phyloP scores from a whole-genome alignment of 2,329 filamentous ascomycete genomes.

The Venturia carpophila region DNA sequence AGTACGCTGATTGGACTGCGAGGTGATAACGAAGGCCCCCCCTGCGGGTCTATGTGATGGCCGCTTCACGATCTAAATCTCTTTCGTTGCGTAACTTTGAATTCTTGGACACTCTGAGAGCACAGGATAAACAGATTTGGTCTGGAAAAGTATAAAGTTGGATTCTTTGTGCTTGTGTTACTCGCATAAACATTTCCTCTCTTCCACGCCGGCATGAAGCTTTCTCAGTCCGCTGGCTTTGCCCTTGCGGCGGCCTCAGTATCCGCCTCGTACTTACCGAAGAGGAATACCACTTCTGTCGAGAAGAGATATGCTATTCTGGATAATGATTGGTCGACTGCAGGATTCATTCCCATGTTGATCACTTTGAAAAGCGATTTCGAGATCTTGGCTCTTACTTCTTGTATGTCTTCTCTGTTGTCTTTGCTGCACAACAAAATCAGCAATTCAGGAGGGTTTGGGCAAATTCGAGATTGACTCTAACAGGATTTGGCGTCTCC shows the following conservation, averaged over 20 bases:
- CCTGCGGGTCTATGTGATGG: not conserved
- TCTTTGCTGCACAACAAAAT: too few relatives aligned
- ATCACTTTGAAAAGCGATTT: constrained; percentile 39
- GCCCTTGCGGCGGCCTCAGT: constrained; percentile 7
- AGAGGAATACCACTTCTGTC: not conserved
- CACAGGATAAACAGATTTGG: not conserved
- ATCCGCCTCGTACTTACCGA: not conserved
- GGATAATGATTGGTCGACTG: constrained; percentile 41
- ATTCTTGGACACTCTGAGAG: not conserved
- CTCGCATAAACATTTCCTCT: not conserved
- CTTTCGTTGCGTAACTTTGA: not conserved
- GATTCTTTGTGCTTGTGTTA: not conserved
- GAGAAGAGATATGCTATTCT: constrained; percentile 32
- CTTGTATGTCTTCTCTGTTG: constrained; percentile 29
- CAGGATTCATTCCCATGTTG: constrained; percentile 38
- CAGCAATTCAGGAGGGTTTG: too few relatives aligned
- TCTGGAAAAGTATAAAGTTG: not conserved
- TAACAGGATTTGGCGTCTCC: too few relatives aligned
- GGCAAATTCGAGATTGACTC: too few relatives aligned
- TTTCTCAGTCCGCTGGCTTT: not conserved
- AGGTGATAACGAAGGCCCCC: not conserved
- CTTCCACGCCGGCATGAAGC: not conserved
- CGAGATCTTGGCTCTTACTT: constrained; percentile 37
- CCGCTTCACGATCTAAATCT: not conserved
- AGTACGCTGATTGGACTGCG: not conserved